phyloP scores from a whole-genome alignment of 2,329 filamentous ascomycete genomes.

The Colletotrichum cuscutae region DNA sequence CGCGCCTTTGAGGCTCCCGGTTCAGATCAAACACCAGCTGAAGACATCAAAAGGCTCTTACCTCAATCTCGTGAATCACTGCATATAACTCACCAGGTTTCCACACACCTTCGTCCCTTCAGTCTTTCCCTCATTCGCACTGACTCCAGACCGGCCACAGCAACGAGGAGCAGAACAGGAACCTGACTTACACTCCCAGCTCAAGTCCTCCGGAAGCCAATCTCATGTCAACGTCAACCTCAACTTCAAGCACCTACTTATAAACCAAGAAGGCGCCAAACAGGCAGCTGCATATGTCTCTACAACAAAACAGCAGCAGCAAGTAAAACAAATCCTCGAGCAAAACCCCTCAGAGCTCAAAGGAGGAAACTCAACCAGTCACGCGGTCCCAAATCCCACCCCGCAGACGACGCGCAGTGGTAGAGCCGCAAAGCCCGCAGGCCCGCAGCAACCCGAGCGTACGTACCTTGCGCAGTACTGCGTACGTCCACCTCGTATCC shows the following conservation, averaged over 20 bases:
- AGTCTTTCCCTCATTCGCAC: too few species aligned
- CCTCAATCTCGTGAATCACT: too few species aligned
- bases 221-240: neutral
- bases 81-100: too few species aligned
- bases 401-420: neutral
- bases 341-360: neutral
- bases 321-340: neutral
- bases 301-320: too few species aligned
- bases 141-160: neutral
- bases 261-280: too few species aligned
- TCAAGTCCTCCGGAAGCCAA: neutral
- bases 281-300: too few species aligned
- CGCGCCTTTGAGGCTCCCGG: rapidly evolving
- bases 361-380: neutral
- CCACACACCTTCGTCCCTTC: neutral
- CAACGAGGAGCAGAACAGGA: too few species aligned
- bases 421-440: neutral
- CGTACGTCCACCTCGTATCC: neutral
- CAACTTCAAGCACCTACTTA: too few species aligned
- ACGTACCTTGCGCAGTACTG: neutral
- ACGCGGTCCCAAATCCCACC: neutral
- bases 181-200: neutral
- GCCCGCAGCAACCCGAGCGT: neutral
- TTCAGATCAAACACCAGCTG: neutral
- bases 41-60: too few species aligned